Evolutionary conservation across 2,329 filamentous ascomycete genomes (phyloP), one percentile per base, ranked within the genome.

Genomic region (Aspergillus neoniger): DNA sequence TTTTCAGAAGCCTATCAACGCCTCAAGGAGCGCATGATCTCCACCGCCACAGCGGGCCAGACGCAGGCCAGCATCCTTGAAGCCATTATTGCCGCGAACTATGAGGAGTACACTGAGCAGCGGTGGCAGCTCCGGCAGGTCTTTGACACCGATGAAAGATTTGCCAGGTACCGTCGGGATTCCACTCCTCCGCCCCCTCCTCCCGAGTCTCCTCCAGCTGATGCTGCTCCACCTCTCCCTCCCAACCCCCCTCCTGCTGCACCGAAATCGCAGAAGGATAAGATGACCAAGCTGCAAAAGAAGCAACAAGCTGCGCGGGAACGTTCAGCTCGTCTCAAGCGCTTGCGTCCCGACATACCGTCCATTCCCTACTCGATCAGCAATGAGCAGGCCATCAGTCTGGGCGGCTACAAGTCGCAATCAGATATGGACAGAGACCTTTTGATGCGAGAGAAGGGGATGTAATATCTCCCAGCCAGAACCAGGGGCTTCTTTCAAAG

Each of bases 71-170:
- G 88, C 70, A 85, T 97, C 23, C 83, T 98, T 6, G 85, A 85
- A 36, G 82, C 86, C 41, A 83, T 96, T 41, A 80, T 96, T 56
- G 88, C 84, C 10, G 92, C 91, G 56, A 89, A 96, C 69, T 98
- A 96, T 75, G 83, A 84, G 5, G 85, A 86, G 2, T 96, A 96
- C 70, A 79, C 84, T 19, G 75, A 81, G 44, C 91, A 96, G 74
- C 85, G 92, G 55, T 79, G 83, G 12, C 88, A 84, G 65, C 78
- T 93, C 8, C 78, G 79, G 55, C 76, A 80, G 38, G 73, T 89
- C 2, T 84, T 85, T 58, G 76, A 79, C 59, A 77, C 74, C 3
- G 67, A 77, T 36, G 62, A 68, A 28, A 68, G 73, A 61, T 79
- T 77, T 51, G 72, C 70, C 25, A 68, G 65, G 15, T 70, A 74